Base-by-base conservation (phyloP, 768 basidiomycete genomes). In the Lactarius pseudohatsudake region DNA sequence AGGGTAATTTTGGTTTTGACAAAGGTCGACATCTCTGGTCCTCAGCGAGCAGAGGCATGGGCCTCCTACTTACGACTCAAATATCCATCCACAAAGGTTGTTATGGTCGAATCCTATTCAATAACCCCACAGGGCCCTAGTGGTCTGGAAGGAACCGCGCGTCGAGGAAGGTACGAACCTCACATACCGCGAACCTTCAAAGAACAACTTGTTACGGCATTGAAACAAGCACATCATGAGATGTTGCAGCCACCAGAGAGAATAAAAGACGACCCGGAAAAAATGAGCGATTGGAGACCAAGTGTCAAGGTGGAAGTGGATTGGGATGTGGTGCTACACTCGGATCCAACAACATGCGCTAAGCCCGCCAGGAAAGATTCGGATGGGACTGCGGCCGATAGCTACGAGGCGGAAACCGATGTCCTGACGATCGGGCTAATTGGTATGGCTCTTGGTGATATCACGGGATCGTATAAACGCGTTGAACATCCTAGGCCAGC, bases 11-110 rank as follows among this genome's bases (percentile, higher is more conserved):
- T 96, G 53, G 87, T 94, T 58, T 81, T 96, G 10, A 95, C 94
- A 20, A 96, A 98, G 75, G 86, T 88, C 26, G 96, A 96, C 77
- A 89, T 98, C 43, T 82, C 90, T 7, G 92, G 93, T 18, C 82
- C 84, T 15, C 79, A 74, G 34, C 82, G 88, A 50, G 83, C 85
- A 2, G 77, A 81, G 9, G 84, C 85, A 4, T 95, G 94, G 93
- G 80, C 81, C 15, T 72, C 77, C 2, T 87, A 86, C 74, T 80
- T 94, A 38, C 75, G 77, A n/a, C 66, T 74, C 15, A 80, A 73
- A 7, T 83, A 86, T 73, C 88, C 89, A 3, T 78, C 76, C 18
- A 72, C 82, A 4, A 84, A 80, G 2, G 82, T 94, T 16, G 88
- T 94, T 3, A 82, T 85, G 64, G 92, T 94, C 13, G 90, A 92